phyloP scores from a whole-genome alignment of 75 land plant genomes.

The Picea glauca region DNA sequence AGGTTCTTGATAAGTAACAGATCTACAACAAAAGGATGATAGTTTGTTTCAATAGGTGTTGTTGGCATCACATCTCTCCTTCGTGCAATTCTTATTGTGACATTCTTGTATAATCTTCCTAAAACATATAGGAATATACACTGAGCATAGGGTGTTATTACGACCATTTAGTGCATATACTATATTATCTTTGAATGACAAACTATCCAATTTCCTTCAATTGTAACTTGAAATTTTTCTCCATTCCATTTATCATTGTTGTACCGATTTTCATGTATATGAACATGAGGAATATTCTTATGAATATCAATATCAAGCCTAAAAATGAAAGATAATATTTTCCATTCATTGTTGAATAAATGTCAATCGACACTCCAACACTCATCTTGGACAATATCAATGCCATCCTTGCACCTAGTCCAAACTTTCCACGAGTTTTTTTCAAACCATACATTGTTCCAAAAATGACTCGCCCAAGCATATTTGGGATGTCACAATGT shows the following conservation, averaged over 20 bases:
- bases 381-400: conserved; percentile 99
- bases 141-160: conserved; percentile 97
- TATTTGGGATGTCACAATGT: no score
- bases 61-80: conserved; percentile 98
- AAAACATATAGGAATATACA: conserved; percentile 84
- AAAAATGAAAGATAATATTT: conserved; percentile 75
- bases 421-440: no score
- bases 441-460: no score
- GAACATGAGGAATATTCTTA: conserved; percentile 91
- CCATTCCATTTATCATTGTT: conserved; percentile 88
- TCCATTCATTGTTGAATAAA: conserved; percentile 61
- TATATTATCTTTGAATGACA: conserved; percentile 92
- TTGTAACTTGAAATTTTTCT: conserved; percentile 96
- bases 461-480: no score
- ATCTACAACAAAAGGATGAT: conserved; percentile 97
- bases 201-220: conserved; percentile 99
- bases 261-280: conserved; percentile 84
- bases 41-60: conserved; percentile 88
- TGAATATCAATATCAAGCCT: conserved; percentile 94
- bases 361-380: conserved; percentile 93
- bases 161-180: conserved; percentile 99
- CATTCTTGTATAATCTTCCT: conserved; percentile 75
- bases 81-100: conserved; percentile 82
- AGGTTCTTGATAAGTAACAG: conserved; percentile 86
- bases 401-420: conserved; percentile 28